Evolutionary conservation across 257 asterid species (phyloP), one percentile per base, ranked within the genome.

Genomic region (Capsicum chinense): DNA sequence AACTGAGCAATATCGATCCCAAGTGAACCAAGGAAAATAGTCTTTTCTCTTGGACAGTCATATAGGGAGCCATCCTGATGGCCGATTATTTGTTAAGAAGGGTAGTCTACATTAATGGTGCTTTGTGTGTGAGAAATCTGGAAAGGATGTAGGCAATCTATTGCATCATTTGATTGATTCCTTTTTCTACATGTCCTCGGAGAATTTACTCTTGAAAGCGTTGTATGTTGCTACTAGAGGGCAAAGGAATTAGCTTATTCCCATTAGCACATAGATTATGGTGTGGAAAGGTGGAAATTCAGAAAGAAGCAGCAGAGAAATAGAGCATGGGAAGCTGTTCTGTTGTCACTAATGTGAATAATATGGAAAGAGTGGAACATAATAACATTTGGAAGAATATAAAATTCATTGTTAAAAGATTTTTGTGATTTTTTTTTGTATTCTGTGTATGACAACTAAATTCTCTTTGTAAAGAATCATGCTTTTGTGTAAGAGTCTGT

Each of bases 401-500:
- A 37, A 68, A 67, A 16, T 21, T 74, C 62, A 12, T 52, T 39
- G 56, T 42, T 67, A 37, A 67, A 67, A 13, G 62, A 1, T 50
- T 74, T 74, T 26, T 50, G 59, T 26, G 21, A 33, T 13, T 26
- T 2, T 50, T 7, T 13, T 74, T 21, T 74, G 16, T 50, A 12
- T 6, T 9, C 10, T 12, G 19, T 50, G 47, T 74, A 21, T 50
- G 81, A 50, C 21, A 17, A 52, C 47, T 76, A 50, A 50, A 76
- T 74, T 74, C 80, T 47, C 78, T 21, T 74, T 74, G 19, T 74
- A 26, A 13, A 50, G 80, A 50, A 21, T 63, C 80, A 50, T 50
- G n/a, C 80, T 74, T 71, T 48, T 71, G 80, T 10, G 58, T 12
- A 73, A 47, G 80, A 48, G 59, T 73, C 39, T 12, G 71, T 66